Percentiles rank a stretch among this genome's conserved stretches.
Conservation (phyloP, 805 yeast species). For the Saccharomycopsis olivae region DNA sequence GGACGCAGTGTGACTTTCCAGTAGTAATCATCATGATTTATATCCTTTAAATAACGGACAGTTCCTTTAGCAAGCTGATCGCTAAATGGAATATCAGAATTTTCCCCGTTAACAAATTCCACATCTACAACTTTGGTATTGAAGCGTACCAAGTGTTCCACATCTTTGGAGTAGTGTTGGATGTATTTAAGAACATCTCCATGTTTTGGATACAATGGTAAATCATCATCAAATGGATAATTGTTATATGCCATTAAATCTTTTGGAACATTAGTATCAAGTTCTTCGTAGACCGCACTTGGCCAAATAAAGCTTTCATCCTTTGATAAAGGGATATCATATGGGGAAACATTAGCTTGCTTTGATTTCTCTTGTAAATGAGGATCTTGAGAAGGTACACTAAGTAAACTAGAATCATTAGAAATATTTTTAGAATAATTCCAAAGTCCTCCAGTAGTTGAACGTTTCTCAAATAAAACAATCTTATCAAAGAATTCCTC, state of each 20-base stretch:
- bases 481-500: conserved; percentile 39
- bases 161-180: conserved; percentile 37
- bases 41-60: conserved; percentile 7
- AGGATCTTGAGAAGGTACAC: conserved; percentile 26
- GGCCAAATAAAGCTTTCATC: conserved; percentile 31
- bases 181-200: conserved; percentile 53
- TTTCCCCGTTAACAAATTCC: conserved; percentile 8
- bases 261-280: conserved; percentile 63
- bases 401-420: conserved; percentile 5
- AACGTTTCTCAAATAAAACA: conserved; percentile 47
- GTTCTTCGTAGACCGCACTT: conserved; percentile 48
- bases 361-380: conserved; percentile 25
- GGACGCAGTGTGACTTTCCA: conserved; percentile 36
- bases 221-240: conserved; percentile 35
- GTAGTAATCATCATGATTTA: conserved; percentile 16
- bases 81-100: neutral
- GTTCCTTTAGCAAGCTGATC: neutral
- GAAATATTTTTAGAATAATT: conserved; percentile 33
- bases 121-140: conserved; percentile 38
- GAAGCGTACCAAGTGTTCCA: conserved; percentile 32
- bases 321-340: neutral
- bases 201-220: conserved; percentile 49
- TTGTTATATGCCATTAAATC: conserved; percentile 56
- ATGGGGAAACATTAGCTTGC: conserved; percentile 5
- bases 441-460: conserved; percentile 75